These are phyloP conservation scores for Leptodontidium sp. DNA, from an alignment of 2,329 filamentous ascomycete genomes.

Conservation along the genomic window DNA sequence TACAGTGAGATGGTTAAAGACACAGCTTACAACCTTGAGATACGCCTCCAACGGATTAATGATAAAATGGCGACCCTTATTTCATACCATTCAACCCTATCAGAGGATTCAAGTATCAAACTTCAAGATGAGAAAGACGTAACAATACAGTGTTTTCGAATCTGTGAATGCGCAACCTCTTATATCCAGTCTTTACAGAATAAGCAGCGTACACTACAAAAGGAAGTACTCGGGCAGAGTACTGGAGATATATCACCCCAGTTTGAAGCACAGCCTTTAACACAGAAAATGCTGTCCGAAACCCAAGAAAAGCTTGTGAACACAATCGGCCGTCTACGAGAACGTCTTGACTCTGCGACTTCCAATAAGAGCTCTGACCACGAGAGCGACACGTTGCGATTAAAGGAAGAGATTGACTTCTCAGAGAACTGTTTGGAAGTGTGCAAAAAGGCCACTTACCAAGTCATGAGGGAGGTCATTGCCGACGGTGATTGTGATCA, in stretches of 20 bases:
- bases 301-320: constrained; percentile 46
- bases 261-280: constrained; percentile 49
- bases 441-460: constrained; percentile 46
- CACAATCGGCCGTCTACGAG: constrained; percentile 46
- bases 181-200: constrained; percentile 48
- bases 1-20: constrained; percentile 52
- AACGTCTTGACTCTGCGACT: constrained; percentile 46
- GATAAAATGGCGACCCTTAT: constrained; percentile 44
- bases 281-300: constrained; percentile 45
- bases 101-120: constrained; percentile 43
- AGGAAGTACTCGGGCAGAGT: constrained; percentile 26
- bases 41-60: constrained; percentile 49
- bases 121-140: constrained; percentile 50
- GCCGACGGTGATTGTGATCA: constrained; percentile 51
- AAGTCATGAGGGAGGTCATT: constrained; percentile 48
- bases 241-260: constrained; percentile 28
- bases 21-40: constrained; percentile 48
- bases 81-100: constrained; percentile 29
- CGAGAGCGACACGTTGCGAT: constrained; percentile 42
- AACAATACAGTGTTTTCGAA: constrained; percentile 50
- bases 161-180: constrained; percentile 50
- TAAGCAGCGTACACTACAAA: constrained; percentile 41
- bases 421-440: constrained; percentile 51
- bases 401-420: constrained; percentile 48
- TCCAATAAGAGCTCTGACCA: constrained; percentile 35